A percentile compares a stretch with the other conserved stretches of the same genome.
Evolutionary conservation across 148 eudicot genomes (phyloP).

Genomic region (Cornus suecica): DNA sequence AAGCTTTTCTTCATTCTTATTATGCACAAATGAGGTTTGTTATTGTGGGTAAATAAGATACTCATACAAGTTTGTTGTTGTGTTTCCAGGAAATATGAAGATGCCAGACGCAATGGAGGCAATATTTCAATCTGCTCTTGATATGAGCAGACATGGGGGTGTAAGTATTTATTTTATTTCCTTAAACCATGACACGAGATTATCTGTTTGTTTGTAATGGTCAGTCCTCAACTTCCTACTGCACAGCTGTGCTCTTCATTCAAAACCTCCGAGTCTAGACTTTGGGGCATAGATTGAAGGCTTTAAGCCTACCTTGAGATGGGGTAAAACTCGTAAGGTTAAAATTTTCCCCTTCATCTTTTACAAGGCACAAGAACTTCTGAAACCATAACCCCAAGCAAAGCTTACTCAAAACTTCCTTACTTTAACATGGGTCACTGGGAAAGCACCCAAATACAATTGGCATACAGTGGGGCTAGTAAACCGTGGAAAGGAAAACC

Average conservation of each 20-base stretch:
- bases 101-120: conserved; percentile 99
- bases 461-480: too few species aligned
- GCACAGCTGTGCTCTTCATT: background rate
- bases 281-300: background rate
- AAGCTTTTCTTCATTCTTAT: background rate
- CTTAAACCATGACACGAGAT: background rate
- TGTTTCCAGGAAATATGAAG: conserved; percentile 61
- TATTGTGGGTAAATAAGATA: background rate
- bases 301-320: background rate
- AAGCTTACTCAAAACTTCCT: too few species aligned
- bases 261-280: background rate
- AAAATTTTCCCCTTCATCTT: background rate
- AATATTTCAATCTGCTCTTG: conserved; percentile 87
- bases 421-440: too few species aligned
- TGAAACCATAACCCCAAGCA: too few species aligned
- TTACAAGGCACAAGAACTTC: too few species aligned
- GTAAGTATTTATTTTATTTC: conserved; percentile 44
- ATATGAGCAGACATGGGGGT: conserved; percentile 72
- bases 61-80: conserved; percentile 15
- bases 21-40: background rate
- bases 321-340: too few species aligned
- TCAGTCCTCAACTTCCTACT: background rate
- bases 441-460: too few species aligned
- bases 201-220: background rate
- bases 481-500: too few species aligned